Evolutionary conservation across 306 rosid genomes (phyloP).

Genomic region (Arachis stenosperma): DNA sequence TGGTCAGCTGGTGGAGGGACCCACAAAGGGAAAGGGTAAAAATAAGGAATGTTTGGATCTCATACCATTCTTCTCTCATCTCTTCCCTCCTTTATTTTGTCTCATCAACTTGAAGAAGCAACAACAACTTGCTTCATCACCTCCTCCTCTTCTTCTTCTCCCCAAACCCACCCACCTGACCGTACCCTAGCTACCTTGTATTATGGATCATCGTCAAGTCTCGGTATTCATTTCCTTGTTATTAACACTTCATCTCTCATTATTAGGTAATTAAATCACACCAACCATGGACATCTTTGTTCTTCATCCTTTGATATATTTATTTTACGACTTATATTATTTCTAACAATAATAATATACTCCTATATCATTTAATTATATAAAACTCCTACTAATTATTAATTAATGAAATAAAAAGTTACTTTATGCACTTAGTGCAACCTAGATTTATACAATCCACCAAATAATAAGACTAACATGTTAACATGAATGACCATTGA

Average conservation of each 20-base stretch:
- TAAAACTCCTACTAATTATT: too few relatives aligned
- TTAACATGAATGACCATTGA: too few relatives aligned
- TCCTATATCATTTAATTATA: too few relatives aligned
- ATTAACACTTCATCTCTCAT: slow-evolving; percentile 41
- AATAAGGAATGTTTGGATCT: background rate
- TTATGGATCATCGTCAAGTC: slow-evolving; percentile 15
- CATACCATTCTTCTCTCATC: background rate
- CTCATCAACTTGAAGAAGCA: background rate
- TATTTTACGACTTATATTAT: too few relatives aligned
- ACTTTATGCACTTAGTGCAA: too few relatives aligned
- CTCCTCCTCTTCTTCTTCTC: background rate
- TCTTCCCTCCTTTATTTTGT: too few relatives aligned
- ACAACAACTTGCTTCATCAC: background rate
- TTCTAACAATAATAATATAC: too few relatives aligned
- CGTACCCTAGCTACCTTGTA: background rate
- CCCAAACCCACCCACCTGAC: background rate
- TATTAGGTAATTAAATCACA: slow-evolving; percentile 37
- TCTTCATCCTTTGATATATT: too few relatives aligned
- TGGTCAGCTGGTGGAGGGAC: background rate
- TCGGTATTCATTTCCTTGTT: slow-evolving; percentile 40
- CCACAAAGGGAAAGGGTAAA: background rate
- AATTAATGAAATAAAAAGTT: too few relatives aligned
- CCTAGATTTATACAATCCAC: too few relatives aligned
- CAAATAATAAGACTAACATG: too few relatives aligned
- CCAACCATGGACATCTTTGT: too few relatives aligned